Evolutionary conservation across 495 filamentous ascomycete species (phyloP), one percentile per base, ranked within the genome.

Genomic region (Usnea hakonensis): DNA sequence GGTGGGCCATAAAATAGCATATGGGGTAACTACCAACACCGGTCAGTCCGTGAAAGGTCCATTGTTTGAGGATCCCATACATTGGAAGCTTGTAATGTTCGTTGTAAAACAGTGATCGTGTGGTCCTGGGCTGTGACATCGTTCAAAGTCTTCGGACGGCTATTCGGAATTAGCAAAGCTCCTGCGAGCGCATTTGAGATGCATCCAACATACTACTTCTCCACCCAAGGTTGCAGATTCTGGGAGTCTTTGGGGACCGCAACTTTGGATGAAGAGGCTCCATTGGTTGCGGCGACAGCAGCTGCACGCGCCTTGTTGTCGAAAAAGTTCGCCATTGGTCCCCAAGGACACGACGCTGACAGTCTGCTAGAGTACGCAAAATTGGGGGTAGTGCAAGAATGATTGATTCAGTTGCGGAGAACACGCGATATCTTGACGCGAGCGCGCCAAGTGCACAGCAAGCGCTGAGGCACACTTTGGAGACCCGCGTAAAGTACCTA

Each of bases 1-100:
- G 94, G 94, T 0, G 94, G 95, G 9, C 95, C 95, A 70, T 99
- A 99, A 79, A 97, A 97, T 71, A 99, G 90, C 91, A 99, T 96
- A 74, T 99, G 95, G 26, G 94, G 94, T 54, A 99, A 87, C 89
- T 93, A 40, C 28, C 26, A 28, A 46, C 30, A 60, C 3, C 6
- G 6, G 44, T 62, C 5, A 44, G 44, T 46, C 23, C 17, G 23
- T 32, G 35, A 16, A 37, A 16, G 7, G 7, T 23, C 28, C 23
- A 26, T n/a, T 55, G 48, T 61, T 50, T 35, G 5, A 28, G 23
- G 33, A 41, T 38, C 17, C 68, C 79, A 52, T 75, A 92, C 90
- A 71, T 98, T 98, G 54, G 91, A 88, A 71, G 93, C 88, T 83
- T 97, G 93, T 21, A 99, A 79, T 30, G 90, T 97, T 68, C 93